Base-by-base conservation (phyloP, 768 basidiomycete genomes). In the Macrocybe gigantea region DNA sequence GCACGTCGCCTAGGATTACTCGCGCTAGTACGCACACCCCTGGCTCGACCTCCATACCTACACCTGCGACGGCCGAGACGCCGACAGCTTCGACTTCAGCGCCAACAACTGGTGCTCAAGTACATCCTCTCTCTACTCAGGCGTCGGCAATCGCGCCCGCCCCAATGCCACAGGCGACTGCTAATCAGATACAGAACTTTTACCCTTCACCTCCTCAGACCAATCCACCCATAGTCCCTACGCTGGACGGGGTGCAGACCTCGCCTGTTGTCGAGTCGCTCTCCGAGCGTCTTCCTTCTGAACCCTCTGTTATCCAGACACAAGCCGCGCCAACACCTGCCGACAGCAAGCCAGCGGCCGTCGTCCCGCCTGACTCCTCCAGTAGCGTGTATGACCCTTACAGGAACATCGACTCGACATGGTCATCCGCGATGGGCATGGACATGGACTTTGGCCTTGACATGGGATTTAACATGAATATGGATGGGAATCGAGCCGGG, bases 131-230 rank as follows among this genome's bases (percentile, higher is more conserved):
- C 41, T 43, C 55, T 9, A 50, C 53, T 14, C 49, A 47, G 6
- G 48, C 47, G 32, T 22, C 54, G 33, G 46, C 50, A n/a, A 47
- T 48, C 15, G 13, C 42, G 11, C 37, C 51, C 2, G 41, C 47
- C 11, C 50, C 55, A 5, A 48, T 49, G 9, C 33, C 31, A 1
- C 37, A n/a, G 15, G 29, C 34, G 33, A 7, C 44, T 29, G n/a
- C 33, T 35, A 30, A 47, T 49, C 62, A 60, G 48, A 53, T 53
- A 6, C 68, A 72, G 44, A 71, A 61, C n/a, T 82, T 75, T 51
- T 84, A 83, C 53, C 82, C 82, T 5, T 82, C 82, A 0, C 82
- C 82, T 12, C 78, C 81, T 33, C 77, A 80, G 31, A 65, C 66
- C n/a, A 65, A 67, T 41, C 61, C 71, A 9, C 64, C 63, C 29